These are phyloP conservation scores for Zymoseptoria pseudotritici DNA, from an alignment of 2,329 filamentous ascomycete genomes.

Conservation along the genomic window DNA sequence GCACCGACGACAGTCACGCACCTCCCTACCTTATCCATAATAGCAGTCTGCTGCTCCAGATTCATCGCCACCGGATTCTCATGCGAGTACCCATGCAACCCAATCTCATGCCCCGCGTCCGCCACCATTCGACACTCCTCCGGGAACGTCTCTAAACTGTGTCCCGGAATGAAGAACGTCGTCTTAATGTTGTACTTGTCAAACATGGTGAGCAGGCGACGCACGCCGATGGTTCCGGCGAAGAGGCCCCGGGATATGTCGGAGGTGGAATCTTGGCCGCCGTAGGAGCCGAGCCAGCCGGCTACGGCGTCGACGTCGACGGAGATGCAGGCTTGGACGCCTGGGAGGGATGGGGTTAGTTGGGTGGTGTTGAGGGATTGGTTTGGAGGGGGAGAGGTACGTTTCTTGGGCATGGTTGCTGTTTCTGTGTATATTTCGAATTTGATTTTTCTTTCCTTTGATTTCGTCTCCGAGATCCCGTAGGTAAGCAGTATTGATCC, in stretches of 20 bases:
- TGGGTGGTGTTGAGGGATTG: background rate
- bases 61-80: constrained; percentile 68
- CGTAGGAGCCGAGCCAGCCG: constrained; percentile 69
- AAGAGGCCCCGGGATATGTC: constrained; percentile 59
- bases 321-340: constrained; percentile 29
- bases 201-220: constrained; percentile 62
- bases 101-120: constrained; percentile 59
- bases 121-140: constrained; percentile 56
- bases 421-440: background rate
- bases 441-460: background rate
- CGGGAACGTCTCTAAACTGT: constrained; percentile 58
- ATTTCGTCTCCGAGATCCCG: background rate
- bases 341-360: constrained; percentile 7
- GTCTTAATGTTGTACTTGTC: constrained; percentile 65
- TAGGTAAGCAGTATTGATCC: too few relatives aligned
- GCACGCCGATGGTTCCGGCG: constrained; percentile 59
- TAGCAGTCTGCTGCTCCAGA: constrained; percentile 65
- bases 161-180: constrained; percentile 59
- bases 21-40: constrained; percentile 52
- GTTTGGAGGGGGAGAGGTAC: background rate
- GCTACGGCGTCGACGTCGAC: constrained; percentile 71
- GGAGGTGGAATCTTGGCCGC: constrained; percentile 62
- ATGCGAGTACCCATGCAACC: constrained; percentile 65
- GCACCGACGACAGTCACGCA: too few relatives aligned
- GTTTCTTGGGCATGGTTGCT: background rate